Base-by-base conservation (phyloP, 148 eudicot genomes). In the Limonium bicolor region DNA sequence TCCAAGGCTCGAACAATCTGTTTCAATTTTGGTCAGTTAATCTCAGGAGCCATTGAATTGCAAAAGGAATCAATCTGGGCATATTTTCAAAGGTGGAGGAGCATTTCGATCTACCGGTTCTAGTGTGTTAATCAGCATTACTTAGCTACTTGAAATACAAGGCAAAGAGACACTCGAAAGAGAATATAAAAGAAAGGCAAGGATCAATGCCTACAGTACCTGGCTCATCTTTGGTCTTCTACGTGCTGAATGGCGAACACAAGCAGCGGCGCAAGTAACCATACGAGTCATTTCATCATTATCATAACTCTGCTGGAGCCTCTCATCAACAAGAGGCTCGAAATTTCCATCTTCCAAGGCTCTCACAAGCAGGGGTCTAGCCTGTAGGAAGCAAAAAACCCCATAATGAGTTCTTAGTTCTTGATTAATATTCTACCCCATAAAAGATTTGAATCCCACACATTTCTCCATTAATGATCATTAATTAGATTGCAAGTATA, bases 201-300 rank as follows among this genome's bases (percentile, higher is more conserved):
- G 16, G 34, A 15, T 10, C 36, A 38, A 40, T 11, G 34, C 16
- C 22, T 21, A 17, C 22, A 50, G 38, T 76, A 86, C 96, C 84
- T 87, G 94, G 71, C 96, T 87, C 96, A 87, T 71, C 36, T 78
- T 56, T 2, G 96, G 96, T 13, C 96, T 63, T 27, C 96, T 88
- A 32, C 77, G 69, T 33, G 86, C 80, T 44, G 96, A 82, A 64
- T 87, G 96, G 27, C 94, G 94, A 30, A 82, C 96, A 66, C 76
- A 79, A 50, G 96, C 82, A 61, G 96, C 88, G 28, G 94, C 96
- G 63, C 94, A 82, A 31, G 96, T 88, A 61, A 87, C 83, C 94
- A 87, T 67, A 38, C 83, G 90, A 53, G 80, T 72, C 80, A 82
- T 62, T 70, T 87, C 94, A 42, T 56, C 74, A 42, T 53, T 70